These are phyloP conservation scores for Zymoseptoria ardabiliae DNA, from an alignment of 2,329 filamentous ascomycete species.

Conservation along the genomic window DNA sequence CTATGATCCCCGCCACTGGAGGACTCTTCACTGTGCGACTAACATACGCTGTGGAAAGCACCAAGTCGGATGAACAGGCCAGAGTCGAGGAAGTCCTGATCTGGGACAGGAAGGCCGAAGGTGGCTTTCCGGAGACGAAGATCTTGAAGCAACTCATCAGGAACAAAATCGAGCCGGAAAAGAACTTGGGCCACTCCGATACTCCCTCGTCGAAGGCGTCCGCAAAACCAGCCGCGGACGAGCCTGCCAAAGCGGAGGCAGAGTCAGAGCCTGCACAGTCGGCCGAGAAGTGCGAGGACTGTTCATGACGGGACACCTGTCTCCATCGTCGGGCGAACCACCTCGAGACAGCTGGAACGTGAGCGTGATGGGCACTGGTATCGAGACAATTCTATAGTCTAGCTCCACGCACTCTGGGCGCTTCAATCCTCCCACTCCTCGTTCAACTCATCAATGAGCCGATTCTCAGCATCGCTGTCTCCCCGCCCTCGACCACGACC, in stretches of 20 bases:
- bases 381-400: background rate
- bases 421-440: slow-evolving; percentile 84
- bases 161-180: slow-evolving; percentile 70
- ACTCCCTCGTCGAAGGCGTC: slow-evolving; percentile 24
- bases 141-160: slow-evolving; percentile 78
- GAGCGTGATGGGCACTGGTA: background rate
- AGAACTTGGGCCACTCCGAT: slow-evolving; percentile 67
- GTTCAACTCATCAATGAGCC: slow-evolving; percentile 89
- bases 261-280: background rate
- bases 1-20: slow-evolving; percentile 76
- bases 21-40: slow-evolving; percentile 75
- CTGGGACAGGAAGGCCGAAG: slow-evolving; percentile 83
- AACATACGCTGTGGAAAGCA: slow-evolving; percentile 24
- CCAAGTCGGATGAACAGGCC: slow-evolving; percentile 5
- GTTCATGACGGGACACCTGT: slow-evolving; percentile 2
- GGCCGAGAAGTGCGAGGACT: slow-evolving; percentile 8
- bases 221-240: background rate
- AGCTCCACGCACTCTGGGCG: background rate
- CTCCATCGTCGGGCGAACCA: background rate
- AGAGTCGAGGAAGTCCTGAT: slow-evolving; percentile 48
- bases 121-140: slow-evolving; percentile 92
- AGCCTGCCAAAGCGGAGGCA: background rate
- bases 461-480: slow-evolving; percentile 73
- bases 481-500: slow-evolving; percentile 36
- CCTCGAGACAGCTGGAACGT: background rate